phyloP scores from a whole-genome alignment of 2,329 filamentous ascomycete species.

The Aspergillus terreus region DNA sequence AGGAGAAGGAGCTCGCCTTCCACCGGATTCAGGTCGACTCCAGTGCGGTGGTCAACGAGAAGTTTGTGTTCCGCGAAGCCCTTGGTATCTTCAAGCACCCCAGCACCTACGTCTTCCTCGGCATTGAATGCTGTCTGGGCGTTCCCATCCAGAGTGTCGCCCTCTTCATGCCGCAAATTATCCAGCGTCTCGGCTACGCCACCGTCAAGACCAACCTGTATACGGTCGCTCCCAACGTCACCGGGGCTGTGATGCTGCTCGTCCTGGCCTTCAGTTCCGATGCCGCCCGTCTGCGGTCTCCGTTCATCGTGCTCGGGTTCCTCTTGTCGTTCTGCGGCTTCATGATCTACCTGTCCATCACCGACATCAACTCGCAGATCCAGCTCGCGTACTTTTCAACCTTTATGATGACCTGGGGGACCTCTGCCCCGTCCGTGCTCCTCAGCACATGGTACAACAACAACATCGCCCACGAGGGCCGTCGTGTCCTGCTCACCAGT shows the following conservation, averaged over 20 bases:
- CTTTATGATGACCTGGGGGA: conserved; percentile 83
- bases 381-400: conserved; percentile 69
- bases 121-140: conserved; percentile 57
- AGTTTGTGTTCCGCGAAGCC: conserved; percentile 51
- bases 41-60: conserved; percentile 59
- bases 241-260: conserved; percentile 68
- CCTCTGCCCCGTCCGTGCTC: conserved; percentile 68
- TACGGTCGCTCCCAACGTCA: conserved; percentile 75
- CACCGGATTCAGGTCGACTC: conserved; percentile 73
- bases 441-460: conserved; percentile 72
- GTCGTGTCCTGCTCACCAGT: conserved; percentile 65
- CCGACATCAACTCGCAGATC: conserved; percentile 58
- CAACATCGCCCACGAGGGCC: conserved; percentile 73
- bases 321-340: conserved; percentile 72
- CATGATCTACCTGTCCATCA: conserved; percentile 71
- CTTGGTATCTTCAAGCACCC: conserved; percentile 53
- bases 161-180: conserved; percentile 58
- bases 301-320: conserved; percentile 72
- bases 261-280: conserved; percentile 71
- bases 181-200: conserved; percentile 49
- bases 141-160: conserved; percentile 56
- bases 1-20: conserved; percentile 66
- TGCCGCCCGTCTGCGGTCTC: conserved; percentile 61
- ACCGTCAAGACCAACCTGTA: conserved; percentile 72
- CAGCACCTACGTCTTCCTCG: conserved; percentile 52